Base-by-base conservation (phyloP, 2,329 filamentous ascomycete genomes). In the Sporothrix protearum region DNA sequence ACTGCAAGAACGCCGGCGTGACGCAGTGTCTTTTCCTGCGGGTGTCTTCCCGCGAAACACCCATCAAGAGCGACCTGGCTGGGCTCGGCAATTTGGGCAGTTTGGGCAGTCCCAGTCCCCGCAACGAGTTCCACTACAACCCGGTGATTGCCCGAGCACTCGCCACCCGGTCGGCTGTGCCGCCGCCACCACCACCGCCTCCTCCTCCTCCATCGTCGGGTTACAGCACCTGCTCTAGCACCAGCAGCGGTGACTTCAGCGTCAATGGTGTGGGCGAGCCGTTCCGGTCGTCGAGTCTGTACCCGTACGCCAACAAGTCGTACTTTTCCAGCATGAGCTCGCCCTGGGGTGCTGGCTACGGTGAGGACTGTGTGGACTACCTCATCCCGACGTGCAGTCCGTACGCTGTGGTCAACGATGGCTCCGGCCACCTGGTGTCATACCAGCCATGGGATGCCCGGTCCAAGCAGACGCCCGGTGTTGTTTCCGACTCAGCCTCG, bases 1-100 rank as follows among this genome's bases (percentile, higher is more conserved):
- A 94, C 80, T 98, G 95, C 83, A 91, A 89, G 77, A 88, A 85
- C 73, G 91, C 94, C 69, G 91, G 91, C 14, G 83, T 86, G 33
- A 87, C 90, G 28, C 83, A 85, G 6, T 97, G 95, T 79, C 87
- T 90, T 71, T 97, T 97, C 78, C 83, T 96, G 74, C 87, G 95
- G 80, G 95, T 72, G 16, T 71, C 69, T 3, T 73, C 71, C 14
- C 71, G 69, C 19, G 71, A 73, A 19, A 53, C 71, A 0, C 22
- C 71, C 25, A 71, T 71, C 55, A 73, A 73, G 19, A 39, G 45
- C 25, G 61, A 67, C 25, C 1, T 49, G 8, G 22, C 25, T 1
- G 30, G 39, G 14, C 3, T n/a, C 8, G 22, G 30, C 33, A 12
- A 14, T 19, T 14, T 45, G 9, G 14, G 14, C 9, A 12, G 39